Conservation (phyloP, 371 early-diverging fungal genomes). For the Mortierella sp. region DNA sequence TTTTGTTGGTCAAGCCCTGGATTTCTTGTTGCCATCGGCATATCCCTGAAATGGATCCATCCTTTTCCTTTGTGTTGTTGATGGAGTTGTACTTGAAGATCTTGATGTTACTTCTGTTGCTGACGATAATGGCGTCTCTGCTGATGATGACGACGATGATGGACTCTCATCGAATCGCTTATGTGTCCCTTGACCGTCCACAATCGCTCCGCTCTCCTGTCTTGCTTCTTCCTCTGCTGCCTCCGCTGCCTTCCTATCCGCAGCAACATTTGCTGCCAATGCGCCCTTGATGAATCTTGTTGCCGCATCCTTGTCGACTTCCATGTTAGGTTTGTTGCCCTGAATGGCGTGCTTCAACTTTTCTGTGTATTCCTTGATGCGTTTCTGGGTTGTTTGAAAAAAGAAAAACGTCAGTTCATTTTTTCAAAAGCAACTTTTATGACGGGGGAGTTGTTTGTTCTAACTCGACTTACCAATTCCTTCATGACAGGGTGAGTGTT, state of each 20-base stretch:
- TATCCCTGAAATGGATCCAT: constrained; percentile 49
- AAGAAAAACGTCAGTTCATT: background rate
- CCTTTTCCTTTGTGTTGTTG: constrained; percentile 9
- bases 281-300: constrained; percentile 65
- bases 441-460: too few species aligned
- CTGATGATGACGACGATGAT: background rate
- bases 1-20: constrained; percentile 5
- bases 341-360: constrained; percentile 59
- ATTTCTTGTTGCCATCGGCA: constrained; percentile 21
- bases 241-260: constrained; percentile 31
- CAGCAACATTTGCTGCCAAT: constrained; percentile 36
- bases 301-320: constrained; percentile 66
- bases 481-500: constrained; percentile 61
- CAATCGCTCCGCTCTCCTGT: background rate
- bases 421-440: too few species aligned
- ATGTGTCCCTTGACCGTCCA: constrained; percentile 9
- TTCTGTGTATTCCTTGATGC: constrained; percentile 62
- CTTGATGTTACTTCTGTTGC: background rate
- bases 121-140: background rate
- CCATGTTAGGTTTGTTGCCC: constrained; percentile 56
- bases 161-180: constrained; percentile 1
- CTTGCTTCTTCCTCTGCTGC: constrained; percentile 3
- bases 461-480: constrained; percentile 57
- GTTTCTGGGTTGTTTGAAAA: constrained; percentile 47
- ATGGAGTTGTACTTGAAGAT: background rate